Evolutionary conservation across 441 rosid species (phyloP).

Genomic region (Metrosideros polymorpha): DNA sequence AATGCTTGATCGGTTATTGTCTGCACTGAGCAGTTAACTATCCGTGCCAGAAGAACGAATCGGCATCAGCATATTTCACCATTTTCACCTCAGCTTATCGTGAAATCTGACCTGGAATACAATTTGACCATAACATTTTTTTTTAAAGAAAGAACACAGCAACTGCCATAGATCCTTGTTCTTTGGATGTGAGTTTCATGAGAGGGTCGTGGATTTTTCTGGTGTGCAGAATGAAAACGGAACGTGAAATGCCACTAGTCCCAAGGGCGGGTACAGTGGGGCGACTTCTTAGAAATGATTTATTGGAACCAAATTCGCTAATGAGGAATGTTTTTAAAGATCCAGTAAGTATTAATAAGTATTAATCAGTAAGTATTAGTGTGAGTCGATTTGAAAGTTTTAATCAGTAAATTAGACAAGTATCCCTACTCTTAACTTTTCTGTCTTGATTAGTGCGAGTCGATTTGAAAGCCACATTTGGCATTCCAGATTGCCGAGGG

Average conservation of each 20-base stretch:
- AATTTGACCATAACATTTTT: neutral
- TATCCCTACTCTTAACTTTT: no score
- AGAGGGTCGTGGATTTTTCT: neutral
- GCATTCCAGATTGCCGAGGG: neutral
- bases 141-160: neutral
- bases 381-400: no score
- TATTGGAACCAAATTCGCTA: no score
- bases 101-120: neutral
- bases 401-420: no score
- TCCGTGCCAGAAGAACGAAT: neutral
- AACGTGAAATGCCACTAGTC: no score
- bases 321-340: no score
- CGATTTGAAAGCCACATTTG: neutral
- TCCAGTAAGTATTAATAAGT: no score
- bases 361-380: no score
- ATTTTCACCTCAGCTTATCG: neutral
- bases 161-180: neutral
- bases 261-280: no score
- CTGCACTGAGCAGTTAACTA: neutral
- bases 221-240: no score
- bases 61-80: neutral
- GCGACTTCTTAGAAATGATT: no score
- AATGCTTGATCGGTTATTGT: neutral
- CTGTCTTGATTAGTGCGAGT: neutral
- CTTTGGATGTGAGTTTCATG: neutral